These are phyloP conservation scores for Crataegus laevigata DNA, from an alignment of 306 rosid genomes.

Conservation along the genomic window DNA sequence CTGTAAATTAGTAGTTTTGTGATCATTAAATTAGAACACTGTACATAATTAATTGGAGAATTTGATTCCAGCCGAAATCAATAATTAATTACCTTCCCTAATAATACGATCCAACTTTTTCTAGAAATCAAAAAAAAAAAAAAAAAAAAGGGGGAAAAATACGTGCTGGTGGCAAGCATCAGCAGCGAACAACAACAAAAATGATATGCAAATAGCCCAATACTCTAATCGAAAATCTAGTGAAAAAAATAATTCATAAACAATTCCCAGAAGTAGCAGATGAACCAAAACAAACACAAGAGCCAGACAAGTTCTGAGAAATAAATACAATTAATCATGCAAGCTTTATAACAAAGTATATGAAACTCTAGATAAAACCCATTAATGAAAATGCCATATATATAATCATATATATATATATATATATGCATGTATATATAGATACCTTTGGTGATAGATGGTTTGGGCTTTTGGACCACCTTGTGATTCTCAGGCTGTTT, in stretches of 20 bases:
- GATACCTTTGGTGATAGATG: slow-evolving; percentile 9
- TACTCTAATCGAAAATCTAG: not conserved
- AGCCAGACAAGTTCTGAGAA: not conserved
- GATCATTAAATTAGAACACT: not conserved
- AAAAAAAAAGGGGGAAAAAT: not conserved
- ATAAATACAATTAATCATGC: not conserved
- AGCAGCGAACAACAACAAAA: not conserved
- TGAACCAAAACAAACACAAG: not conserved
- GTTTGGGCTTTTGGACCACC: not conserved
- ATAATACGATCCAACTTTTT: not conserved
- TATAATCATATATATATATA: no score
- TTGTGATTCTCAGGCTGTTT: not conserved
- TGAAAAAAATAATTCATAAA: not conserved
- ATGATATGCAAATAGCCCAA: not conserved
- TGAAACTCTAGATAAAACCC: not conserved
- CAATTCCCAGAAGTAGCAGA: not conserved
- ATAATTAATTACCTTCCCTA: not conserved
- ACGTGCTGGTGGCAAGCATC: not conserved
- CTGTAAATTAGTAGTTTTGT: not conserved
- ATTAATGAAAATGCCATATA: not conserved
- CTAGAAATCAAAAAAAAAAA: no score
- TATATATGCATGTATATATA: not conserved
- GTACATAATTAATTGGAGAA: not conserved
- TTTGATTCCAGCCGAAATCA: not conserved
- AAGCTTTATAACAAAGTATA: not conserved